Evolutionary conservation across 768 basidiomycete genomes (phyloP), one percentile per base, ranked within the genome.

Genomic region (Mycena galericulata): DNA sequence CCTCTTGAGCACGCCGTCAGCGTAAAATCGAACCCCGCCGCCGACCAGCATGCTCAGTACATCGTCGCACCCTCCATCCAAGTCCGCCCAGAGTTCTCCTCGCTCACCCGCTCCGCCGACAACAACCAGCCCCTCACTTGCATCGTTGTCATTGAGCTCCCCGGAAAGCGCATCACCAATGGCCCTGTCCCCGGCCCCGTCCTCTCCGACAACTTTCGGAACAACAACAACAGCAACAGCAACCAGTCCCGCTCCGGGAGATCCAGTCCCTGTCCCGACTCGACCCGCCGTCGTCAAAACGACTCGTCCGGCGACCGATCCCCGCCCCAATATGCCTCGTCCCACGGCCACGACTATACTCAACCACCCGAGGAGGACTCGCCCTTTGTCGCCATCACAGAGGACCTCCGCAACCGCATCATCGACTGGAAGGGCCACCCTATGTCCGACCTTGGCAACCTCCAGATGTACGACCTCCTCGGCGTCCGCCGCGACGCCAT

Each of bases 351-450:
- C 60, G 77, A 20, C 49, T 57, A 41, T 43, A 46, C 17, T n/a
- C 49, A 47, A 26, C 59, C 61, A 14, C 60, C 61, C 15, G 89
- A 90, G 45, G 89, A 92, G 71, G 89, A 92, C 43, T 91, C 91
- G 26, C 91, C 94, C 5, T 97, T 98, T 80, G 85, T 79, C 27
- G 86, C 89, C 41, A 94, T 98, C 76, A 93, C 96, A 2, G 92
- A 94, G 63, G 97, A 99, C 78, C 87, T 99, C 41, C 87, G 92
- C 71, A 90, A 89, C 75, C 90, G 98, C 41, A 96, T 99, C 73
- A 92, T 93, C 62, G 96, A 98, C 81, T 98, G 97, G 94, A 97
- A 97, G 77, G 95, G 95, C 0, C 96, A 96, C 75, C 93, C 94
- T 3, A 85, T 95, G n/a, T 89, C 93, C 3, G 93, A 93, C 57